Conservation (phyloP, 306 rosid genomes). For the Glycine tomentella region DNA sequence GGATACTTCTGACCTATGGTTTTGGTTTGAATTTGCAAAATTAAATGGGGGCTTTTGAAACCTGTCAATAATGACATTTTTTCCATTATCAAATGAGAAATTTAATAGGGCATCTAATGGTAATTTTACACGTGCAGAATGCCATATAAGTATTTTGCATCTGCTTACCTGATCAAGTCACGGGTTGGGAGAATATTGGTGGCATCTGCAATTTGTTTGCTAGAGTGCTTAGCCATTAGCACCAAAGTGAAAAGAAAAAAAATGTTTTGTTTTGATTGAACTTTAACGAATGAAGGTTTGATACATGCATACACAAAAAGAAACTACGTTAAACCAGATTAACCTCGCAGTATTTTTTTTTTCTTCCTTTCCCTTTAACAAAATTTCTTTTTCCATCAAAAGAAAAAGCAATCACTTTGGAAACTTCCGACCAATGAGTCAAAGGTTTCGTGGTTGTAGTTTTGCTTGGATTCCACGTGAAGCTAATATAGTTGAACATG, state of each 20-base stretch:
- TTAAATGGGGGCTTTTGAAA: too few species aligned
- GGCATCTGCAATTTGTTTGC: not conserved
- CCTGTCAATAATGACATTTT: too few species aligned
- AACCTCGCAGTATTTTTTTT: not conserved
- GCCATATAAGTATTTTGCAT: too few species aligned
- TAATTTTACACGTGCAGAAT: not conserved
- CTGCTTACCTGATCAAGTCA: too few species aligned
- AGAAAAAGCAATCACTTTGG: not conserved
- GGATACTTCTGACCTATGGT: too few species aligned
- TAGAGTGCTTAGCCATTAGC: not conserved
- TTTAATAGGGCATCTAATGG: not conserved
- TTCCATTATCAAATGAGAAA: not conserved
- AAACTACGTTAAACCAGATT: too few species aligned
- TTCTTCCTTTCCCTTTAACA: not conserved
- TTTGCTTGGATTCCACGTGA: slow-evolving; percentile 19
- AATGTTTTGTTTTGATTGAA: not conserved
- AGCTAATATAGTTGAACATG: slow-evolving; percentile 4
- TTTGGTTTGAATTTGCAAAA: too few species aligned
- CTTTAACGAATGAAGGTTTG: not conserved
- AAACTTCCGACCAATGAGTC: not conserved
- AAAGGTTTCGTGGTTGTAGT: not conserved
- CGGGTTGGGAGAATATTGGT: too few species aligned
- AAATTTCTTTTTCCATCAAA: not conserved
- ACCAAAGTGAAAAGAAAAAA: not conserved
- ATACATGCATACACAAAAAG: not conserved